Percentiles rank a stretch among this genome's conserved stretches.
phyloP scores from a whole-genome alignment of 148 eudicot genomes.

The Rhododendron simsii region DNA sequence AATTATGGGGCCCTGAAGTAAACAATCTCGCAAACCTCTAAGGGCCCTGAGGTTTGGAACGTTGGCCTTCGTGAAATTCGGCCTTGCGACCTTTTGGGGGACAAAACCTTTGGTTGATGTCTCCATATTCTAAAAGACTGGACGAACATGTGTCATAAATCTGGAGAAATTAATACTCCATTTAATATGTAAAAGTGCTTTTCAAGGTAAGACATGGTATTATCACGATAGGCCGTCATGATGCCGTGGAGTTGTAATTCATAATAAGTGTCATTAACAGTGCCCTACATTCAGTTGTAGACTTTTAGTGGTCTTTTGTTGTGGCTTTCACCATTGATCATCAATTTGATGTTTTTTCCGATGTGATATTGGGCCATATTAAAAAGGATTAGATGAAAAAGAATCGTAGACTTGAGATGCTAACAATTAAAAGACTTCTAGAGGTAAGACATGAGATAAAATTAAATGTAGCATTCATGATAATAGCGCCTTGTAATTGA shows the following conservation, averaged over 20 bases:
- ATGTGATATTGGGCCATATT: not conserved
- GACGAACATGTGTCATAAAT: not conserved
- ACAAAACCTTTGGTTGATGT: not conserved
- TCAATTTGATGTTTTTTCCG: not conserved
- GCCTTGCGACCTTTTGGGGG: not conserved
- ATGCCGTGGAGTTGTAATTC: not conserved
- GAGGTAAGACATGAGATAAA: not conserved
- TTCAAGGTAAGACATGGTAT: not conserved
- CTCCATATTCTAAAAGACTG: not conserved
- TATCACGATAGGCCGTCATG: not conserved
- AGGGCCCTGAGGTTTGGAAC: not conserved
- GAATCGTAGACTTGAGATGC: not conserved
- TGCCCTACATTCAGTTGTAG: not conserved
- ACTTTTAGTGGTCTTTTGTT: not conserved
- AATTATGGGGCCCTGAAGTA: no score
- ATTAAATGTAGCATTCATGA: not conserved
- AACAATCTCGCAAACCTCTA: not conserved
- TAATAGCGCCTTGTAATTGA: not conserved
- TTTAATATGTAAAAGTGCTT: not conserved
- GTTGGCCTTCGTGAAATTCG: not conserved
- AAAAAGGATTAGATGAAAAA: not conserved
- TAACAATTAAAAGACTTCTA: not conserved
- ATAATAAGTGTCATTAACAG: not conserved
- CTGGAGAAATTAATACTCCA: not conserved
- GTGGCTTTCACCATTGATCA: not conserved